Evolutionary conservation across 768 basidiomycete genomes (phyloP), one percentile per base, ranked within the genome.

Genomic region (Kwoniella heveanensis): DNA sequence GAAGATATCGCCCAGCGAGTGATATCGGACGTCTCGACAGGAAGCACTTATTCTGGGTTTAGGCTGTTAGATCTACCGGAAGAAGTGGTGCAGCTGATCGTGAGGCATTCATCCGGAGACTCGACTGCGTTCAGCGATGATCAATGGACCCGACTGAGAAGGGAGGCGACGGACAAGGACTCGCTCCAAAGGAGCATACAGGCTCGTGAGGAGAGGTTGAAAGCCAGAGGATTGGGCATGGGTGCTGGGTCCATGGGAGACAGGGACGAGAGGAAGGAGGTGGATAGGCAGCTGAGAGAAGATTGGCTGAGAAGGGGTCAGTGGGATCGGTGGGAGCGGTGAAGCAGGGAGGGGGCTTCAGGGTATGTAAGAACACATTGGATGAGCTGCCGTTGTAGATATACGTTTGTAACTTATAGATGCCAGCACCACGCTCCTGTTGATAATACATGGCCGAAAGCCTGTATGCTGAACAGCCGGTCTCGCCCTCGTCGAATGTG

Each of bases 311-410:
- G 30, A 24, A 68, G 48, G 62, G 67, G 67, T 1, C 60, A 51
- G 27, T 73, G 67, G 67, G 72, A 76, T 53, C 63, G 63, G 55
- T 76, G 74, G 74, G 74, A 76, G 39, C 52, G 54, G 44, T 60
- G 19, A 32, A 32, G 32, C 32, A 32, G 13, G 32, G 32, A 6
- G n/a, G n/a, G n/a, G n/a, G n/a, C n/a, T n/a, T n/a, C n/a, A n/a
- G n/a, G n/a, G n/a, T n/a, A n/a, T n/a, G n/a, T n/a, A n/a, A 32
- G 32, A 32, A 32, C 32, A 32, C 32, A 32, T n/a, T n/a, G n/a
- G n/a, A n/a, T n/a, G n/a, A n/a, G n/a, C n/a, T n/a, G 32, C 32
- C 5, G 32, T 32, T 32, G 32, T 32, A 32, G 32, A 32, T 32
- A 13, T 6, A 6, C 7, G 13, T 32, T 5, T 32, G 32, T 32